A percentile compares a stretch with the other conserved stretches of the same genome.
phyloP scores from a whole-genome alignment of 805 yeast genomes.

The Pichia heedii region DNA sequence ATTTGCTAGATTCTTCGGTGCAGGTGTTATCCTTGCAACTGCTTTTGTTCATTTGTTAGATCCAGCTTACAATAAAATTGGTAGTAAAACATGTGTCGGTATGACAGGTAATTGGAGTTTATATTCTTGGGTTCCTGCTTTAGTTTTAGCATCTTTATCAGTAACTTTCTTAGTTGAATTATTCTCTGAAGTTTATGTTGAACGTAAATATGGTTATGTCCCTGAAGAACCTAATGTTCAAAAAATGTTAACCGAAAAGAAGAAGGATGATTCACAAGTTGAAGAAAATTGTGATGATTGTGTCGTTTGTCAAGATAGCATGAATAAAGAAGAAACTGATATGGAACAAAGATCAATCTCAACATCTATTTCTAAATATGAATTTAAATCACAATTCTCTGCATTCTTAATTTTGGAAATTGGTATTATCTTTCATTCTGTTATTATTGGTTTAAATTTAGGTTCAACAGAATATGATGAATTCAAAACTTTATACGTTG shows the following conservation, averaged over 20 bases:
- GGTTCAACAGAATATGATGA: conserved; percentile 62
- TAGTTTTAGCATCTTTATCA: conserved; percentile 37
- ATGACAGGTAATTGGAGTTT: conserved; percentile 43
- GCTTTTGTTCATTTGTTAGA: conserved; percentile 64
- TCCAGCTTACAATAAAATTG: conserved; percentile 53
- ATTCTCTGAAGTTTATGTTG: conserved; percentile 33
- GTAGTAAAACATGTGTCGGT: conserved; percentile 44
- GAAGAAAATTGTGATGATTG: conserved; percentile 4
- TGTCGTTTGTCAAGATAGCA: background rate
- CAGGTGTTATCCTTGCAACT: conserved; percentile 75
- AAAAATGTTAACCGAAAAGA: conserved; percentile 19
- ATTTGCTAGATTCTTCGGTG: conserved; percentile 61
- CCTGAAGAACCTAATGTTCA: conserved; percentile 10
- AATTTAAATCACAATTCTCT: conserved; percentile 12
- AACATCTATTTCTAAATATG: conserved; percentile 1
- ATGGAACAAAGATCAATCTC: conserved; percentile 12
- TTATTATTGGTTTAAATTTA: conserved; percentile 64
- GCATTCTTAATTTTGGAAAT: conserved; percentile 39
- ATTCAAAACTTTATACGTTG: conserved; percentile 59
- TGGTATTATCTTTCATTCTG: conserved; percentile 73
- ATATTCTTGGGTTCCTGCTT: conserved; percentile 44
- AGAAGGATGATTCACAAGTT: conserved; percentile 20
- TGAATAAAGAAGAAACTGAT: conserved; percentile 1
- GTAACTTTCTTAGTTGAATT: conserved; percentile 38
- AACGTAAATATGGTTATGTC: conserved; percentile 19